Percentiles rank a stretch among this genome's conserved stretches.
Evolutionary conservation across 257 asterid genomes (phyloP).

Genomic region (Solanum arcanum): DNA sequence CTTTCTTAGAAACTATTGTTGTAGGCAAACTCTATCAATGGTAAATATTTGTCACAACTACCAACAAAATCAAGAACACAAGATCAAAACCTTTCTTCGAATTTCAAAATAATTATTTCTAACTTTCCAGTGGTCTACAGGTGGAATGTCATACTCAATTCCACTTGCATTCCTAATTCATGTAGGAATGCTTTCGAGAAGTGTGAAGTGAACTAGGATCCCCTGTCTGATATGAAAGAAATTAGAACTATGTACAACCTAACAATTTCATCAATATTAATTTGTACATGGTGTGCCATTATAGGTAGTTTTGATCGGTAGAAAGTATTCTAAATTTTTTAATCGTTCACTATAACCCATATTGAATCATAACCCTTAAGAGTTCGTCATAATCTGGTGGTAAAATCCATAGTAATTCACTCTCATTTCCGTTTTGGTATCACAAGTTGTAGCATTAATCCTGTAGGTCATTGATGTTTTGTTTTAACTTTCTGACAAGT

Average conservation of each 20-base stretch:
- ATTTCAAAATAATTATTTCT: too few species aligned
- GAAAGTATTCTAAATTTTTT: too few species aligned
- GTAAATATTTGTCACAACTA: not conserved
- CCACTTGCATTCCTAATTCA: not conserved
- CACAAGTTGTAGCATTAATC: not conserved
- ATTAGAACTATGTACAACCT: too few species aligned
- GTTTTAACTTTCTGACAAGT: not conserved
- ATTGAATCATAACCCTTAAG: not conserved
- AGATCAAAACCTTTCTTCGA: not conserved
- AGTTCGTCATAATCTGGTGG: not conserved
- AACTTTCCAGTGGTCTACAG: not conserved
- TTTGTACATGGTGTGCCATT: too few species aligned
- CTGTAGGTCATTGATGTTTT: not conserved
- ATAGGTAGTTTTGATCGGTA: too few species aligned
- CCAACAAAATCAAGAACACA: not conserved
- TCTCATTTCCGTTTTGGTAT: not conserved
- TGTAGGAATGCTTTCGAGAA: not conserved
- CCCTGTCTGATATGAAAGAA: not conserved
- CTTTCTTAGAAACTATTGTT: not conserved
- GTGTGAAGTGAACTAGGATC: not conserved
- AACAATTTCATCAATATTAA: too few species aligned
- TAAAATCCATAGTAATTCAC: not conserved
- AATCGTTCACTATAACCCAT: too few species aligned
- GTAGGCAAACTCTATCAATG: not conserved
- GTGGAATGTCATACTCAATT: not conserved